Evolutionary conservation across 2,329 filamentous ascomycete genomes (phyloP), one percentile per base, ranked within the genome.

Genomic region (Beauveria sp.): DNA sequence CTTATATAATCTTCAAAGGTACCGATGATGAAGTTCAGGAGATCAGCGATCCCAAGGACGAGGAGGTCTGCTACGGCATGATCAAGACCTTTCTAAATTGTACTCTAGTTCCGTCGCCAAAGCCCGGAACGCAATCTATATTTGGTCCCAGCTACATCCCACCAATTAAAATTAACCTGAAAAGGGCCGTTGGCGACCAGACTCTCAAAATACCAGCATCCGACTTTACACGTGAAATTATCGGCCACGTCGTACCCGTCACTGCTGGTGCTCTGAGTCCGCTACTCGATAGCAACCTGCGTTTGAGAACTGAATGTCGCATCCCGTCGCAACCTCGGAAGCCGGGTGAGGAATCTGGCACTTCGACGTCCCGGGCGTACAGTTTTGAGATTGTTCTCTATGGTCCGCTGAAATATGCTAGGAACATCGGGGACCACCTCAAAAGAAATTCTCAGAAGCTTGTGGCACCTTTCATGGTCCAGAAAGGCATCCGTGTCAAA

Each of bases 11-110:
- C 1, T 68, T 62, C 66, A 48, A 34, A 70, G 68, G 68, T 34
- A 69, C 68, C 65, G 86, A 89, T 48, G 83, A 85, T 28, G 84
- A 88, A 10, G 69, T 85, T 4, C 73, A 81, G 22, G 76, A 85
- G 41, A 72, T 86, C 16, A 79, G 81, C 47, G 82, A 89, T 61
- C 79, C 84, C 34, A 82, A 79, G 52, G 81, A 86, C 22, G 84
- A 90, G 69, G 85, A 91, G 68, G 88, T 96, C 3, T 96, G 91
- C 73, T 92, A 90, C 69, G 91, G 91, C 47, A 88, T 89, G 74
- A 74, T 96, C 22, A 86, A 91, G 59, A 82, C 86, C 2, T 83
- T 77, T 59, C 77, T 94, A 47, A 85, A 87, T 64, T 88, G 87
- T 63, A 81, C 84, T 67, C 76, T 79, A 41, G 84, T 93, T 2